Evolutionary conservation across 805 yeast species (phyloP).

Genomic region (Kuraishia molischiana): DNA sequence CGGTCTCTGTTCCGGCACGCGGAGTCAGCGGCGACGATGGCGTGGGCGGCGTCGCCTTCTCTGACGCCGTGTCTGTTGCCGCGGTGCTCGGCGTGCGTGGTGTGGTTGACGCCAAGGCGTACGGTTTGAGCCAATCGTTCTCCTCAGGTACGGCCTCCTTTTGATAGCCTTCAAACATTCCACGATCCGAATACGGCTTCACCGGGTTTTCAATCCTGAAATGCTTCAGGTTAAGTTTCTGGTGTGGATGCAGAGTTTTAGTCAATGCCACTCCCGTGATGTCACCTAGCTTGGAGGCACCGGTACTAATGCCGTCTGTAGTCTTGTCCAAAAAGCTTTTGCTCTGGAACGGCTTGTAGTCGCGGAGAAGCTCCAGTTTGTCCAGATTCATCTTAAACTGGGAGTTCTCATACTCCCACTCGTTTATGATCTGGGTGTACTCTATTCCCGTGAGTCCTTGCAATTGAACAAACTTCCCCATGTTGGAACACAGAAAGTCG

Average conservation of each 20-base stretch:
- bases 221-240: constrained; percentile 14
- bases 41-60: constrained; percentile 1
- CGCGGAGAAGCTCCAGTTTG: constrained; percentile 24
- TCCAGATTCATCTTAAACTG: constrained; percentile 25
- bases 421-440: constrained; percentile 17
- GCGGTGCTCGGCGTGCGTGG: neutral
- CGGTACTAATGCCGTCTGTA: constrained; percentile 6
- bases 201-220: constrained; percentile 25
- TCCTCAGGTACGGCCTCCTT: neutral
- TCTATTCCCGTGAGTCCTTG: constrained; percentile 20
- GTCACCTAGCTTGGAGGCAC: constrained; percentile 18
- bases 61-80: neutral
- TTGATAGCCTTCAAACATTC: constrained; percentile 9
- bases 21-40: constrained; percentile 8
- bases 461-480: constrained; percentile 15
- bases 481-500: constrained; percentile 19
- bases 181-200: constrained; percentile 18
- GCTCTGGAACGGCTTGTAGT: constrained; percentile 25
- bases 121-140: neutral
- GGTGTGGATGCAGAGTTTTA: constrained; percentile 21
- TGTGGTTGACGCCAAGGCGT: neutral
- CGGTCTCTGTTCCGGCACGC: constrained; percentile 7
- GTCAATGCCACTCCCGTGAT: constrained; percentile 19
- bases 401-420: constrained; percentile 28
- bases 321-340: constrained; percentile 24